Conservation (phyloP, 176 grass and related monocot species). For the Pontederia crassipes region DNA sequence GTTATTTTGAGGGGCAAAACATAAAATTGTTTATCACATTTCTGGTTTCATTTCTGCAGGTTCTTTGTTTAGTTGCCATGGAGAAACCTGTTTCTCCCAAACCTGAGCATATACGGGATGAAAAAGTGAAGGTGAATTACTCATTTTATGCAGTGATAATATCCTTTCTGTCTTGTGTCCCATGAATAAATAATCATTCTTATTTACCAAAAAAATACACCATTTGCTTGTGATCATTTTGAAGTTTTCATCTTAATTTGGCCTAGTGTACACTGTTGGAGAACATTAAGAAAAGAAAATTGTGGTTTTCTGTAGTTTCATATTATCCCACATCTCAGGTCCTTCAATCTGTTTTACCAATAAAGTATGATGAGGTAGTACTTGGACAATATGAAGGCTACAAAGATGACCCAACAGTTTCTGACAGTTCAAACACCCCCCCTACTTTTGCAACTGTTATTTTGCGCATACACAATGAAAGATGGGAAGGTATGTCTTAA, state of each 20-base stretch:
- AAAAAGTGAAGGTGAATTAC: neutral
- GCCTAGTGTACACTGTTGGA: neutral
- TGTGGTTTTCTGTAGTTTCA: neutral
- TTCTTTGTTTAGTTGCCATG: slow-evolving; percentile 4
- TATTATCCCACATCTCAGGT: slow-evolving; percentile 40
- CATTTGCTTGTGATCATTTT: too few species aligned
- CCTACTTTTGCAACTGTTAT: slow-evolving; percentile 95
- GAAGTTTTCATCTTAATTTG: neutral
- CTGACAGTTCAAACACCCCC: slow-evolving; percentile 89
- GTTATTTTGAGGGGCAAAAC: too few species aligned
- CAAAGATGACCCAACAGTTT: slow-evolving; percentile 91
- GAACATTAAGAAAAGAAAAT: too few species aligned
- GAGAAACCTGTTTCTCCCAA: neutral
- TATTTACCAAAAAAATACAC: too few species aligned
- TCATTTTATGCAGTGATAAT: too few species aligned
- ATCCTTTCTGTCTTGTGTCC: too few species aligned
- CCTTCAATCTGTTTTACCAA: slow-evolving; percentile 83
- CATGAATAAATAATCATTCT: too few species aligned
- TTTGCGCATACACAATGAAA: slow-evolving; percentile 85
- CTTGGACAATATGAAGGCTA: slow-evolving; percentile 97
- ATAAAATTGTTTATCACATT: too few species aligned
- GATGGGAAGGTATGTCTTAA: slow-evolving; percentile 80
- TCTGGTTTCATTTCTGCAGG: neutral
- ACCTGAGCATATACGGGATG: slow-evolving; percentile 1
- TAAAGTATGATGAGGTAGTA: slow-evolving; percentile 83